These are phyloP conservation scores for Arctium lappa DNA, from an alignment of 129 eudicot species.

Conservation along the genomic window DNA sequence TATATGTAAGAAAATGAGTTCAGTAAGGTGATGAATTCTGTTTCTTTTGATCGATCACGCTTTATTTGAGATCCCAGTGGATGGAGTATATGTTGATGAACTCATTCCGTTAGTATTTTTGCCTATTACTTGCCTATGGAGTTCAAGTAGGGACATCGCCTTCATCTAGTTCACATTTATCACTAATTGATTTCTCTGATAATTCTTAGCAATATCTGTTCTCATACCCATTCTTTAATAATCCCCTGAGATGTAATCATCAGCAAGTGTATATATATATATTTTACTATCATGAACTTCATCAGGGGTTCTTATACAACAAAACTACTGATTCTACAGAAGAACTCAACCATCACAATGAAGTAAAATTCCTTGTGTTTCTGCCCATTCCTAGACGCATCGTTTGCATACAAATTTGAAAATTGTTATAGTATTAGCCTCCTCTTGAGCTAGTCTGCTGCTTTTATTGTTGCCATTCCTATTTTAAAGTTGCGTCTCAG, in stretches of 20 bases:
- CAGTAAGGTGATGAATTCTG: constrained; percentile 42
- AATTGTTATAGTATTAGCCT: constrained; percentile 17
- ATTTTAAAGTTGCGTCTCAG: constrained; percentile 16
- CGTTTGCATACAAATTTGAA: constrained; percentile 34
- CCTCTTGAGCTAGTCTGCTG: constrained; percentile 60
- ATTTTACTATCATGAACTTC: constrained; percentile 44
- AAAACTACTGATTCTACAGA: constrained; percentile 12
- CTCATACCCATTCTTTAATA: constrained; percentile 29
- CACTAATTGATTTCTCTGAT: constrained; percentile 40
- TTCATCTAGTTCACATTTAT: constrained; percentile 28
- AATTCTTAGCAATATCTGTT: constrained; percentile 22
- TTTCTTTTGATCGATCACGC: constrained; percentile 8
- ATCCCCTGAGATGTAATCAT: constrained; percentile 39
- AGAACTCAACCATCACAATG: constrained; percentile 12
- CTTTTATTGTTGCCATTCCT: constrained; percentile 2
- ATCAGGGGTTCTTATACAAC: constrained; percentile 30
- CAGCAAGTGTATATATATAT: constrained; percentile 28
- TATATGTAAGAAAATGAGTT: constrained; percentile 24
- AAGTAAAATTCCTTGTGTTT: constrained; percentile 34
- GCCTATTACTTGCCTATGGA: constrained; percentile 29
- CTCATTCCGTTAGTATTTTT: constrained; percentile 28
- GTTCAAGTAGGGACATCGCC: constrained; percentile 39
- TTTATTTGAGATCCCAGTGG: constrained; percentile 28
- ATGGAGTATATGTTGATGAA: constrained; percentile 42
- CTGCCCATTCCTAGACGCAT: constrained; percentile 34